Conservation (phyloP, 2,329 filamentous ascomycete species). For the Cryoendolithus antarcticus region DNA sequence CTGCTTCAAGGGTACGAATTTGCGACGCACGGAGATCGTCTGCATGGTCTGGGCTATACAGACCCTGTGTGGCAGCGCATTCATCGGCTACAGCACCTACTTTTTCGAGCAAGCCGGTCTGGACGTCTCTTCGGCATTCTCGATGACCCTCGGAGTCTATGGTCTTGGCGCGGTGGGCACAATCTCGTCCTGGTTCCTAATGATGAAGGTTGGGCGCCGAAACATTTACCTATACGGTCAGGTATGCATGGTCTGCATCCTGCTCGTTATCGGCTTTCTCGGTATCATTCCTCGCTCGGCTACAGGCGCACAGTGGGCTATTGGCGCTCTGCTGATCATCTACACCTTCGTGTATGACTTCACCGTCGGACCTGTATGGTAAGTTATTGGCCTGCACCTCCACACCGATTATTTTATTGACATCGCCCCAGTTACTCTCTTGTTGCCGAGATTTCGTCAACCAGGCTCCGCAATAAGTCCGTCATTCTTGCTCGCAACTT, state of each 20-base stretch:
- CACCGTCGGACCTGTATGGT: conserved; percentile 19
- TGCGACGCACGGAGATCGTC: conserved; percentile 32
- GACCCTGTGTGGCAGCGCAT: conserved; percentile 17
- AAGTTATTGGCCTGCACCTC: background rate
- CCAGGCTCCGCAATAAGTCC: conserved; percentile 18
- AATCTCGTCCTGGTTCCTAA: conserved; percentile 22
- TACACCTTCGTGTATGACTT: conserved; percentile 20
- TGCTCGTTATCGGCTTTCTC: conserved; percentile 16
- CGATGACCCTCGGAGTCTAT: conserved; percentile 23
- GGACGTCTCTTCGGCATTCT: conserved; percentile 22
- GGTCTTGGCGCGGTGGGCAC: conserved; percentile 17
- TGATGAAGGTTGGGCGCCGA: conserved; percentile 27
- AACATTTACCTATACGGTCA: conserved; percentile 25
- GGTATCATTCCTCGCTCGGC: conserved; percentile 6
- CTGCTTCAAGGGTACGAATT: conserved; percentile 41
- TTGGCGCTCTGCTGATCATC: conserved; percentile 15
- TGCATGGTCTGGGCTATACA: conserved; percentile 26
- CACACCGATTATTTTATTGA: no score
- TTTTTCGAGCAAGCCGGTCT: conserved; percentile 31
- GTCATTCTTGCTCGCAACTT: conserved; percentile 19
- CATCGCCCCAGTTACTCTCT: conserved; percentile 11
- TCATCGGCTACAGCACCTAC: conserved; percentile 26
- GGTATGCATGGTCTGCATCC: conserved; percentile 9
- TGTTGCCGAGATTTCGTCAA: conserved; percentile 19
- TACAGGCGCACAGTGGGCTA: conserved; percentile 13